Percentiles rank a stretch among this genome's conserved stretches.
phyloP scores from a whole-genome alignment of 2,329 filamentous ascomycete genomes.

The Penicillium glabrum region DNA sequence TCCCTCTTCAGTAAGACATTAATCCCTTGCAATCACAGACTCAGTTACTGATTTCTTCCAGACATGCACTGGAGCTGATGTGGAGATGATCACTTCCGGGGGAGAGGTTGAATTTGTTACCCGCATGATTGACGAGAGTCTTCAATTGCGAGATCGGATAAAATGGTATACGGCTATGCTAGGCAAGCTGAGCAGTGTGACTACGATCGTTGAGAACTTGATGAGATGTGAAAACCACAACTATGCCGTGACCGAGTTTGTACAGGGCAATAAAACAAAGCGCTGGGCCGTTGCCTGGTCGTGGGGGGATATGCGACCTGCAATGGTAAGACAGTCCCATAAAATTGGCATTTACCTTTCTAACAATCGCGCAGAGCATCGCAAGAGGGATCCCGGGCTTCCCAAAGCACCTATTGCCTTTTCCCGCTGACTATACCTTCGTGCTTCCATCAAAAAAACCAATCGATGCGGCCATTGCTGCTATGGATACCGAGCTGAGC shows the following conservation, averaged over 20 bases:
- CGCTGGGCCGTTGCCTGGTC: conserved; percentile 92
- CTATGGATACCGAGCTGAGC: conserved; percentile 51
- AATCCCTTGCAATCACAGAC: neutral
- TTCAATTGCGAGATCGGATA: conserved; percentile 59
- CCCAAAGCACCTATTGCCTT: conserved; percentile 53
- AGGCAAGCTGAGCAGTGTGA: conserved; percentile 72
- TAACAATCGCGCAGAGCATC: conserved; percentile 10
- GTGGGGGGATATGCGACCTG: conserved; percentile 67
- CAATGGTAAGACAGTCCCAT: conserved; percentile 40
- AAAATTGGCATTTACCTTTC: neutral
- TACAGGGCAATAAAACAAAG: conserved; percentile 74
- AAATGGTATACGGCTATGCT: conserved; percentile 93
- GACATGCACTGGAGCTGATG: conserved; percentile 68
- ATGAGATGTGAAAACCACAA: conserved; percentile 64
- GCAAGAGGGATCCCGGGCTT: conserved; percentile 45
- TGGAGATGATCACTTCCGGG: conserved; percentile 82
- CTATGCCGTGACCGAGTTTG: conserved; percentile 77
- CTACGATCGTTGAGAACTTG: conserved; percentile 60
- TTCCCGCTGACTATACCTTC: conserved; percentile 53
- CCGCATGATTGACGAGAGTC: conserved; percentile 69
- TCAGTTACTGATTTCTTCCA: conserved; percentile 14
- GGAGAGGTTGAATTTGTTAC: conserved; percentile 76
- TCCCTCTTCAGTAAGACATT: conserved; percentile 63
- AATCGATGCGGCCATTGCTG: conserved; percentile 34
- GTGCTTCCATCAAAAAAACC: conserved; percentile 24